Evolutionary conservation across 2,329 filamentous ascomycete genomes (phyloP).

Genomic region (Fusarium multiceps): DNA sequence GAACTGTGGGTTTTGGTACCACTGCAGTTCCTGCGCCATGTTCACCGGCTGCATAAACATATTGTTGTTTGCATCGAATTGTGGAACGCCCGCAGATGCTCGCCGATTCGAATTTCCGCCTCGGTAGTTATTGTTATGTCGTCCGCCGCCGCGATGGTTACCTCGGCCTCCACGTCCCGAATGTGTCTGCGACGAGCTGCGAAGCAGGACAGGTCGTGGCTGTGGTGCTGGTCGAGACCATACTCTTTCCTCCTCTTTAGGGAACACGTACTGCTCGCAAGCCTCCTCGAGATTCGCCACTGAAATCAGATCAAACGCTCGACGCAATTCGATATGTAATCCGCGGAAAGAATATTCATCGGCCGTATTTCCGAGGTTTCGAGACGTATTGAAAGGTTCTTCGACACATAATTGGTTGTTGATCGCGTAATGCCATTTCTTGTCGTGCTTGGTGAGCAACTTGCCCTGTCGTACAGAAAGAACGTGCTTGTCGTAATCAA

Average conservation of each 20-base stretch:
- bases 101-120: slow-evolving; percentile 61
- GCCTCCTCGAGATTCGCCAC: slow-evolving; percentile 83
- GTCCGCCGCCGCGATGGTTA: slow-evolving; percentile 60
- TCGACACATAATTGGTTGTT: slow-evolving; percentile 94
- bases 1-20: slow-evolving; percentile 59
- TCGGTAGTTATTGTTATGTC: slow-evolving; percentile 58
- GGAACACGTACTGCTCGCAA: slow-evolving; percentile 89
- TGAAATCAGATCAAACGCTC: slow-evolving; percentile 86
- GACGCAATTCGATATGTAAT: slow-evolving; percentile 86
- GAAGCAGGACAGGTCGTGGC: slow-evolving; percentile 66
- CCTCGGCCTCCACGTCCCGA: slow-evolving; percentile 61
- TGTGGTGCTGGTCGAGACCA: slow-evolving; percentile 68
- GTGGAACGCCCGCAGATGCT: slow-evolving; percentile 62
- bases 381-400: slow-evolving; percentile 90
- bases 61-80: slow-evolving; percentile 59
- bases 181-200: slow-evolving; percentile 71
- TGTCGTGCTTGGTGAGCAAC: slow-evolving; percentile 82
- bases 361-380: slow-evolving; percentile 95
- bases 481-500: slow-evolving; percentile 86
- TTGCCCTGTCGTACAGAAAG: slow-evolving; percentile 87
- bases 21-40: slow-evolving; percentile 61
- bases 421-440: slow-evolving; percentile 83
- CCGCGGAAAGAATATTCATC: slow-evolving; percentile 95
- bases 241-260: slow-evolving; percentile 78
- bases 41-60: slow-evolving; percentile 59